Evolutionary conservation across 768 basidiomycete genomes (phyloP), one percentile per base, ranked within the genome.

Genomic region (Tremella yokohamensis): DNA sequence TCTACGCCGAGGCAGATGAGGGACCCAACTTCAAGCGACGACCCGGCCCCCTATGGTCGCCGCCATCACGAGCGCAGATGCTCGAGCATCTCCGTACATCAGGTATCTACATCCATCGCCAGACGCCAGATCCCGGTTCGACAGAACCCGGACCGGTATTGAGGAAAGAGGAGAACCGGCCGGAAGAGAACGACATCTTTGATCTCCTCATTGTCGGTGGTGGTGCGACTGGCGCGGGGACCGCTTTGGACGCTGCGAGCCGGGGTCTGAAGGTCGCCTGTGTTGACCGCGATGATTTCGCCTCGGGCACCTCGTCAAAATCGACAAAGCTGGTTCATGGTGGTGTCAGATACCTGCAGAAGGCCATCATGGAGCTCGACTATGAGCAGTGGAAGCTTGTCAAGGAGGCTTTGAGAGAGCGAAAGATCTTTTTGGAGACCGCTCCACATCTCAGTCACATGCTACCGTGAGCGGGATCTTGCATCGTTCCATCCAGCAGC

Each of bases 261-360:
- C 80, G 94, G 56, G 93, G 96, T 0, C 80, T 99, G 44, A 89
- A 85, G 72, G 94, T 98, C 13, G 94, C 90, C 0, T 79, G 98
- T 58, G 92, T 97, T 0, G 94, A 99, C 69, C 79, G 90, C 47
- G 88, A 89, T 63, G 94, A 99, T 74, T 99, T 94, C 63, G 84
- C 85, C 66, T 83, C 89, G 20, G 93, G 93, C 16, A 96, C 94
- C 0, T 94, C 90, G 0, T 94, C 90, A 6, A 98, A 98, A 73
- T 92, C 90, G 8, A 98, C 96, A 0, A 98, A 99, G 76, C 86
- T 99, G 52, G 94, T 99, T 0, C 96, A 99, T 78, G 94, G 94
- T 15, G 94, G 94, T 39, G 94, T 98, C 1, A 85, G 94, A 1
- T 99, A 99, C 77, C 84, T 99, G 11, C 94, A 99, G 71, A 99